These are phyloP conservation scores for Cicer chorassanicum DNA, from an alignment of 306 rosid species.

Conservation along the genomic window DNA sequence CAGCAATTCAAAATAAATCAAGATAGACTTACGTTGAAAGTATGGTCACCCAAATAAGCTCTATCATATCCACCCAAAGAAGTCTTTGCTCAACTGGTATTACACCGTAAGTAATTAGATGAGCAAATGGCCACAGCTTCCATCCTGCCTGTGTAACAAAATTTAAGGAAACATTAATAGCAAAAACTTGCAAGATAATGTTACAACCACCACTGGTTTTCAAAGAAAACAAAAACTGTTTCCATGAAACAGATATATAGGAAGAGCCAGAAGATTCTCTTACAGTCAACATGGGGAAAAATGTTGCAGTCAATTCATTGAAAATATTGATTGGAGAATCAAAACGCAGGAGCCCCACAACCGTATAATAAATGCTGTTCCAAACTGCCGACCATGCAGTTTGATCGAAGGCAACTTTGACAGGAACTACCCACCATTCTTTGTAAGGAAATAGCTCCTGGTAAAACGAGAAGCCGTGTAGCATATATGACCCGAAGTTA, in stretches of 20 bases:
- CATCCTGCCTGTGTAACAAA: conserved; percentile 81
- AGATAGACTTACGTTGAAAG: conserved; percentile 78
- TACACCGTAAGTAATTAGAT: conserved; percentile 91
- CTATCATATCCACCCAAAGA: conserved; percentile 93
- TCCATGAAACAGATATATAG: conserved; percentile 26
- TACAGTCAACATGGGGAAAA: conserved; percentile 91
- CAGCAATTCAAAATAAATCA: conserved; percentile 33
- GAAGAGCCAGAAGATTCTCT: conserved; percentile 50
- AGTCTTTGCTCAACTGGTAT: conserved; percentile 95
- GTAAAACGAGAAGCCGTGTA: conserved; percentile 38
- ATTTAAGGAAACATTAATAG: conserved; percentile 38
- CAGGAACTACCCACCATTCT: conserved; percentile 99
- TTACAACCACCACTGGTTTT: conserved; percentile 6
- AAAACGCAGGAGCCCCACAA: conserved; percentile 73
- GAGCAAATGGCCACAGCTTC: conserved; percentile 99
- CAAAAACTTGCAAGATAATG: conserved; percentile 36
- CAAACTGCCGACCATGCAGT: conserved; percentile 92
- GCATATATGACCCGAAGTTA: conserved; percentile 36
- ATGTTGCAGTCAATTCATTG: conserved; percentile 80
- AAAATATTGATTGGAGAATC: conserved; percentile 77
- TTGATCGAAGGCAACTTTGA: conserved; percentile 85
- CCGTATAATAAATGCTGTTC: conserved; percentile 89
- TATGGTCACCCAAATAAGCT: conserved; percentile 95
- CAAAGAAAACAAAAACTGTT: conserved; percentile 11
- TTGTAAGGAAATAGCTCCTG: conserved; percentile 90